Percentiles rank a stretch among this genome's conserved stretches.
Evolutionary conservation across 1,284 basidiomycete species (phyloP).

Genomic region (Leccinum glutinopallens): DNA sequence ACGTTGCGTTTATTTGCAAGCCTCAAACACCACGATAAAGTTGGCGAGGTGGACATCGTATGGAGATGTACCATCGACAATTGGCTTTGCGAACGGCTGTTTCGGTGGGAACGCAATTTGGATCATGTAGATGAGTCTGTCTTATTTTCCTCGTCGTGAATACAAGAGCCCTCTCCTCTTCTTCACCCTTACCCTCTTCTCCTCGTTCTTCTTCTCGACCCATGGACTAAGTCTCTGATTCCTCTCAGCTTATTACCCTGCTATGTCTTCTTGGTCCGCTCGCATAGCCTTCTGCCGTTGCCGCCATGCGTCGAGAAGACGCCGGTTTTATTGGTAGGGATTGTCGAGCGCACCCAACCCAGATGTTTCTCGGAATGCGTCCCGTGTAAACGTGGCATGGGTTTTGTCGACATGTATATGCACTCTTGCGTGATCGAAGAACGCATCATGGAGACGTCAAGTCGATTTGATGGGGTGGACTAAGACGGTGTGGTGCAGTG

Average conservation of each 20-base stretch:
- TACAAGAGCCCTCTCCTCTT: too few species aligned
- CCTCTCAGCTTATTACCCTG: too few species aligned
- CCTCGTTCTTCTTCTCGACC: too few species aligned
- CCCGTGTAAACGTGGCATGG: conserved; percentile 50
- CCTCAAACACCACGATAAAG: conserved; percentile 47
- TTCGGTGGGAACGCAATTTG: conserved; percentile 35
- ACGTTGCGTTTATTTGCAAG: conserved; percentile 54
- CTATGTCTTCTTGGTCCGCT: too few species aligned
- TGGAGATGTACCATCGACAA: conserved; percentile 56
- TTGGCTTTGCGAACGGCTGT: conserved; percentile 41
- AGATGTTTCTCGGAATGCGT: conserved; percentile 36
- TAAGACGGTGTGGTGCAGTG: conserved; percentile 41
- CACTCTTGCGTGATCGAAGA: conserved; percentile 45
- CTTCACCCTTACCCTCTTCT: too few species aligned
- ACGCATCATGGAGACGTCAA: conserved; percentile 41
- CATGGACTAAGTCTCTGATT: too few species aligned
- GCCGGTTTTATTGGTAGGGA: conserved; percentile 46
- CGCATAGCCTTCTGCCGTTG: conserved; percentile 51
- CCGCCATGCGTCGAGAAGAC: conserved; percentile 51
- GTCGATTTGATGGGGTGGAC: conserved; percentile 53
- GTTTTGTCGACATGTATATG: conserved; percentile 51
- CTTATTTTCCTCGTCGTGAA: too few species aligned
- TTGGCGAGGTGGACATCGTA: conserved; percentile 56
- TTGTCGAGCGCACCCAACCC: conserved; percentile 28
- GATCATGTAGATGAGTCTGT: conserved; percentile 40